Evolutionary conservation across 164 flowering plant genomes (phyloP).

Genomic region (Tetrastigma voinierianum): DNA sequence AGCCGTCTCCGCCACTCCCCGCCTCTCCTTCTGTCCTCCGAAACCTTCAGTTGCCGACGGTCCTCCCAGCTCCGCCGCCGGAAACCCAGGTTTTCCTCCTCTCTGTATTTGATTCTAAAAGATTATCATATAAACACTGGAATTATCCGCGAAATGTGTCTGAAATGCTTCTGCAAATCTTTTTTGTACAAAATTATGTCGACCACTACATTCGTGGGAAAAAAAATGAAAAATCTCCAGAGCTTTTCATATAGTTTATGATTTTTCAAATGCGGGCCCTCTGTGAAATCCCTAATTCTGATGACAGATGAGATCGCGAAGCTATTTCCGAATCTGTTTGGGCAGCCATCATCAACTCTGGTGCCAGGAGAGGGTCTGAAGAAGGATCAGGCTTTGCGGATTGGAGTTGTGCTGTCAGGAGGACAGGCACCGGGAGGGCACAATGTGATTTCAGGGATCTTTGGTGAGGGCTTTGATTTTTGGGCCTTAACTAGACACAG

Average conservation of each 20-base stretch:
- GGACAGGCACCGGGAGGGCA: conserved; percentile 99
- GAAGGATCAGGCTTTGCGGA: conserved; percentile 57
- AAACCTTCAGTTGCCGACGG: conserved; percentile 70
- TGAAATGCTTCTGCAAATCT: too few species aligned
- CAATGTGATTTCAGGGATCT: conserved; percentile 91
- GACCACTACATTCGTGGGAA: too few species aligned
- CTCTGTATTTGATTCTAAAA: too few species aligned
- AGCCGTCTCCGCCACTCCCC: conserved; percentile 67
- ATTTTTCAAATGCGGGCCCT: not conserved
- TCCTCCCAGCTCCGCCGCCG: conserved; percentile 84
- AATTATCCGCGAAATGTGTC: too few species aligned
- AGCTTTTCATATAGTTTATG: not conserved
- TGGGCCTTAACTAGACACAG: too few species aligned
- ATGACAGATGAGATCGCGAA: conserved; percentile 84
- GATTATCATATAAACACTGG: too few species aligned
- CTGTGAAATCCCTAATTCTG: not conserved
- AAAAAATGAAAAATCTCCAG: not conserved
- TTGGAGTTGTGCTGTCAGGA: conserved; percentile 95
- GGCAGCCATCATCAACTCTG: conserved; percentile 82
- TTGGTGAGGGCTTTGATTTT: conserved; percentile 41
- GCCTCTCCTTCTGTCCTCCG: conserved; percentile 70
- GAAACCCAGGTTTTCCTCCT: conserved; percentile 60
- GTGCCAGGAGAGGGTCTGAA: conserved; percentile 39
- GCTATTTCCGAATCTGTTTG: conserved; percentile 79
- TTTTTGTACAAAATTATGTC: too few species aligned